Evolutionary conservation across 2,329 filamentous ascomycete species (phyloP).

Genomic region (Cytospora leucostoma): DNA sequence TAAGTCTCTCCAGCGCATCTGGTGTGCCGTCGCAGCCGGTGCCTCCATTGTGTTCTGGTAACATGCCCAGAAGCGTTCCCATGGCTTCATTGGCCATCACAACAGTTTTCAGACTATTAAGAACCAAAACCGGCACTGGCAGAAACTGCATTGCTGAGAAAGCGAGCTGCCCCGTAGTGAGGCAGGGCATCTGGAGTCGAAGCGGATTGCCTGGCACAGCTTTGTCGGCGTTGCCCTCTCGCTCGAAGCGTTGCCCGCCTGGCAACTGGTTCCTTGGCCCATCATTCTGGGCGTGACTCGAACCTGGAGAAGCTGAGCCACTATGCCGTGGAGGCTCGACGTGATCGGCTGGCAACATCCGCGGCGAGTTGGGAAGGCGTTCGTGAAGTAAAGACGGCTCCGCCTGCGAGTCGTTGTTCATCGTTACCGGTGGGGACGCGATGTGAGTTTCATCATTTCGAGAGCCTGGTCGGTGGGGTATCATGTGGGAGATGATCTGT

Average conservation of each 20-base stretch:
- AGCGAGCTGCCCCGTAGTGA: conserved; percentile 57
- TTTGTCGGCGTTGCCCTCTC: conserved; percentile 22
- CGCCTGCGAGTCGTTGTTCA: conserved; percentile 10
- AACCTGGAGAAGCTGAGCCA: background rate
- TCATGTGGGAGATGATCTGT: conserved; percentile 7
- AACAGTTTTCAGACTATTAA: conserved; percentile 69
- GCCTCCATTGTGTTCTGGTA: conserved; percentile 43
- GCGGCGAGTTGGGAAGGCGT: conserved; percentile 5
- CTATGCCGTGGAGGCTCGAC: conserved; percentile 1
- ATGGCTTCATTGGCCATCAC: conserved; percentile 76
- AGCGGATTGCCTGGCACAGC: conserved; percentile 37
- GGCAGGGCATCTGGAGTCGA: conserved; percentile 45
- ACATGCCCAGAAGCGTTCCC: conserved; percentile 66
- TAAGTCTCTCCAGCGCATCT: conserved; percentile 59
- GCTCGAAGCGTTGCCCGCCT: conserved; percentile 26
- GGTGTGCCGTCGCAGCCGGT: conserved; percentile 42
- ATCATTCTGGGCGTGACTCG: background rate
- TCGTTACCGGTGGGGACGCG: conserved; percentile 7
- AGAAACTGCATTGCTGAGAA: conserved; percentile 73
- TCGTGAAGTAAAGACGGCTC: conserved; percentile 6
- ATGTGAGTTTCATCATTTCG: conserved; percentile 19
- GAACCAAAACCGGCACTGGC: conserved; percentile 69
- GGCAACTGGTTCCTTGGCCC: conserved; percentile 5
- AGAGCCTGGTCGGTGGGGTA: conserved; percentile 12
- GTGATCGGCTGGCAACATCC: conserved; percentile 1